A percentile compares a stretch with the other conserved stretches of the same genome.
These are phyloP conservation scores for Candida peoriensis DNA, from an alignment of 805 yeast species.

Conservation along the genomic window DNA sequence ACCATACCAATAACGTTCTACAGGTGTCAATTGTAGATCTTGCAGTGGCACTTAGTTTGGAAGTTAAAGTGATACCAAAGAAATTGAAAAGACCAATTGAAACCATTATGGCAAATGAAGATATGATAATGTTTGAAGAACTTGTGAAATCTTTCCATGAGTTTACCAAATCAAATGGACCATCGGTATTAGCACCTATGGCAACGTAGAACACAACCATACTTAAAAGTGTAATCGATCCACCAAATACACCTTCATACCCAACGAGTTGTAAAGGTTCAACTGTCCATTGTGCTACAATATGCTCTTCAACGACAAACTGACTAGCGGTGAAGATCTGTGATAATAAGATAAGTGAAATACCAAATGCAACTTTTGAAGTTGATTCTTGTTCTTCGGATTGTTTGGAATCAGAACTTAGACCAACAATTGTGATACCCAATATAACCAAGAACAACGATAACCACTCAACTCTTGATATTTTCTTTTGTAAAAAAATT, in stretches of 20 bases:
- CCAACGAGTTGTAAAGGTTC: slow-evolving; percentile 66
- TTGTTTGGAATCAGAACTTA: slow-evolving; percentile 48
- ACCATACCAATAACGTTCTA: slow-evolving; percentile 72
- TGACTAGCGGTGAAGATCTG: slow-evolving; percentile 70
- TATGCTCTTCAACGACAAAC: slow-evolving; percentile 72
- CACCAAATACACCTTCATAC: slow-evolving; percentile 69
- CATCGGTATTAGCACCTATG: slow-evolving; percentile 33
- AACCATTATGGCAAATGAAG: slow-evolving; percentile 63
- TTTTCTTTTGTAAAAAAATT: slow-evolving; percentile 48
- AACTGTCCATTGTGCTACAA: slow-evolving; percentile 46
- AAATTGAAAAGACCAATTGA: slow-evolving; percentile 69
- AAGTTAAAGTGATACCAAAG: slow-evolving; percentile 67
- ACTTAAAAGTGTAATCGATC: slow-evolving; percentile 35
- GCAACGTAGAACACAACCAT: slow-evolving; percentile 41
- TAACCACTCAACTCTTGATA: slow-evolving; percentile 63
- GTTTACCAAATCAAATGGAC: slow-evolving; percentile 49
- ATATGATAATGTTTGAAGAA: slow-evolving; percentile 36
- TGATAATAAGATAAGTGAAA: slow-evolving; percentile 51
- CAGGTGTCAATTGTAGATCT: slow-evolving; percentile 77
- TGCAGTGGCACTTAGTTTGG: slow-evolving; percentile 64
- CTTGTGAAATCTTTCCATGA: slow-evolving; percentile 45
- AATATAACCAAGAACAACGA: slow-evolving; percentile 57
- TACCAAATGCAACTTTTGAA: slow-evolving; percentile 45
- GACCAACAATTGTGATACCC: slow-evolving; percentile 71
- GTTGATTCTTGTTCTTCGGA: slow-evolving; percentile 7